Conservation (phyloP, 2,329 filamentous ascomycete genomes). For the Arachnomyces sp. region DNA sequence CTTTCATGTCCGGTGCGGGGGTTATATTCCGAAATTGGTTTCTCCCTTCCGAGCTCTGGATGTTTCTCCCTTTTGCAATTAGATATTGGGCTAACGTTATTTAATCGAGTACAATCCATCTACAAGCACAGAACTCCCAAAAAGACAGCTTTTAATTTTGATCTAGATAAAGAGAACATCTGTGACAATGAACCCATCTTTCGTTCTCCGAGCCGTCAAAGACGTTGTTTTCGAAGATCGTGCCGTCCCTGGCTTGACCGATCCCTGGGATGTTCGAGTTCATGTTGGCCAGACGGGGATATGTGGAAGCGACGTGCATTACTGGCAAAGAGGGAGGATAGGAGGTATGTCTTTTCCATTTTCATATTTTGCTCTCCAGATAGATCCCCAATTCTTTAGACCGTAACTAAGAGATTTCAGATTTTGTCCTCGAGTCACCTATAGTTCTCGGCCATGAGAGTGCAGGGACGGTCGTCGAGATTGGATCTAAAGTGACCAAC, state of each 20-base stretch:
- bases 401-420: no score
- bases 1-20: no score
- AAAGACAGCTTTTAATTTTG: no score
- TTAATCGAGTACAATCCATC: no score
- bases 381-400: no score
- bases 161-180: neutral
- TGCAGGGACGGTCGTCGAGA: conserved; percentile 68
- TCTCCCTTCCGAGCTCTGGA: no score
- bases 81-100: no score
- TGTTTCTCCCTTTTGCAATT: no score
- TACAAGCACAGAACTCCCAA: no score
- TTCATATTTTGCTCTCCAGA: no score
- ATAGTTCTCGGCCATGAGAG: conserved; percentile 83
- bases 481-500: conserved; percentile 61
- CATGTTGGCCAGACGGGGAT: conserved; percentile 40
- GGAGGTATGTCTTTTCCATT: conserved; percentile 39
- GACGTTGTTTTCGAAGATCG: conserved; percentile 41
- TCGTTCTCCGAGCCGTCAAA: conserved; percentile 41
- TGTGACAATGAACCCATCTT: conserved; percentile 34
- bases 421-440: conserved; percentile 22
- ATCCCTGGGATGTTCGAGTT: conserved; percentile 34
- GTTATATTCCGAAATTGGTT: no score
- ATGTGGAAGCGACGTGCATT: conserved; percentile 42
- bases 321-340: conserved; percentile 34
- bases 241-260: conserved; percentile 30